These are phyloP conservation scores for Mucor piriformis DNA, from an alignment of 371 early-diverging fungal genomes.

Conservation along the genomic window DNA sequence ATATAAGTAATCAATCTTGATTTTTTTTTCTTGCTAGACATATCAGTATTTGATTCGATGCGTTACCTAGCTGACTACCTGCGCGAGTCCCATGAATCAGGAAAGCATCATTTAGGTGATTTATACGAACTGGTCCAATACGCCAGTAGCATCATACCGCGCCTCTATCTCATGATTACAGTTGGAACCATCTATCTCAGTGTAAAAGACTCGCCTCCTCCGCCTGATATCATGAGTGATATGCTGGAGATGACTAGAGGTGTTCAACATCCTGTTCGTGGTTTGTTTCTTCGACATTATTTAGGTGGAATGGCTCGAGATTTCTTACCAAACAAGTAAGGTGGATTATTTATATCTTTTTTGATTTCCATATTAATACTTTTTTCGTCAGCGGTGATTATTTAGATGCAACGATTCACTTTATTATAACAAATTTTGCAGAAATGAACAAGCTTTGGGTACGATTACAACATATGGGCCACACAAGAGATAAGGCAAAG, in stretches of 20 bases:
- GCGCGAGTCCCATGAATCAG: constrained; percentile 81
- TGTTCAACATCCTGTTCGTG: constrained; percentile 96
- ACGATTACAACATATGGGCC: constrained; percentile 92
- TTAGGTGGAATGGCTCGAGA: constrained; percentile 91
- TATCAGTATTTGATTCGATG: constrained; percentile 95
- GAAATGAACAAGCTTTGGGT: constrained; percentile 99
- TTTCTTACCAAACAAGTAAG: constrained; percentile 60
- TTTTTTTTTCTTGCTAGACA: constrained; percentile 56
- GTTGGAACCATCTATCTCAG: constrained; percentile 95
- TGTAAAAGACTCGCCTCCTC: constrained; percentile 83
- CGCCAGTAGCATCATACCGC: constrained; percentile 95
- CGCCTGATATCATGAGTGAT: constrained; percentile 93
- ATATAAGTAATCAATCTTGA: neutral
- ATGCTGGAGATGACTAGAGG: constrained; percentile 98
- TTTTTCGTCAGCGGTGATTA: neutral
- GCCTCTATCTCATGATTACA: constrained; percentile 96
- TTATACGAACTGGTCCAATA: constrained; percentile 97
- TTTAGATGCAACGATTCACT: constrained; percentile 60
- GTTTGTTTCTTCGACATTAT: constrained; percentile 93
- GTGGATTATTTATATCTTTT: too few species aligned
- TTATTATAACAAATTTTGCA: constrained; percentile 91
- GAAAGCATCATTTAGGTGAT: constrained; percentile 90
- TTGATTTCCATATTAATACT: too few species aligned
- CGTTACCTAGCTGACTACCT: constrained; percentile 86
- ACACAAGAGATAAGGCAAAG: constrained; percentile 87